These are phyloP conservation scores for Eimeria tenella DNA, from an alignment of 169 alveolate species.

Conservation along the genomic window DNA sequence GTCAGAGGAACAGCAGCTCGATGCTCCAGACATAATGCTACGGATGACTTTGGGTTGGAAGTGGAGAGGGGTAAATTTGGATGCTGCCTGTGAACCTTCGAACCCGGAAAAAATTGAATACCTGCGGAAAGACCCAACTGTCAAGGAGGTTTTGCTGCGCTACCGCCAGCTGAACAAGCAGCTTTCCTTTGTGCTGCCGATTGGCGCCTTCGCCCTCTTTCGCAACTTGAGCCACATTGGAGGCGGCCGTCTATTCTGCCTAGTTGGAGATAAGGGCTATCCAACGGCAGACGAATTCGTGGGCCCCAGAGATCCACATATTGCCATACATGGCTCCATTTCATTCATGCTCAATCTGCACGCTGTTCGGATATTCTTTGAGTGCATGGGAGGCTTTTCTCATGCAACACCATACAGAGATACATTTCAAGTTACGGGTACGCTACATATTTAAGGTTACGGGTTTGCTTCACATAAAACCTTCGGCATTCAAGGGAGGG, in stretches of 20 bases:
- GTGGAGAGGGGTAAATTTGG: conserved; percentile 65
- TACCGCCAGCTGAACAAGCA: conserved; percentile 82
- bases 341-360: conserved; percentile 90
- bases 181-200: conserved; percentile 88
- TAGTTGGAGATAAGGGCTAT: conserved; percentile 91
- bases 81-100: conserved; percentile 29
- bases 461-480: too few relatives aligned
- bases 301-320: conserved; percentile 89
- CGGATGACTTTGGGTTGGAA: conserved; percentile 92
- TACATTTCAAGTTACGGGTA: conserved; percentile 88
- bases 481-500: too few relatives aligned
- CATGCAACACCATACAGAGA: conserved; percentile 89
- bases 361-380: conserved; percentile 87
- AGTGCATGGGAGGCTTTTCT: conserved; percentile 87
- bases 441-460: too few relatives aligned
- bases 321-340: conserved; percentile 90
- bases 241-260: conserved; percentile 84
- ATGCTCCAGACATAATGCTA: conserved; percentile 91
- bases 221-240: conserved; percentile 83
- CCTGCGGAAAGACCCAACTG: conserved; percentile 80
- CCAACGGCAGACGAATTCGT: conserved; percentile 88
- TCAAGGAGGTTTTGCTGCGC: conserved; percentile 82
- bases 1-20: conserved; percentile 89
- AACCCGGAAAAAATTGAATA: conserved; percentile 16
- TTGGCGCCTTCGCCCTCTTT: conserved; percentile 87